Evolutionary conservation across 768 basidiomycete genomes (phyloP), one percentile per base, ranked within the genome.

Genomic region (Leccinum longicurvipes): DNA sequence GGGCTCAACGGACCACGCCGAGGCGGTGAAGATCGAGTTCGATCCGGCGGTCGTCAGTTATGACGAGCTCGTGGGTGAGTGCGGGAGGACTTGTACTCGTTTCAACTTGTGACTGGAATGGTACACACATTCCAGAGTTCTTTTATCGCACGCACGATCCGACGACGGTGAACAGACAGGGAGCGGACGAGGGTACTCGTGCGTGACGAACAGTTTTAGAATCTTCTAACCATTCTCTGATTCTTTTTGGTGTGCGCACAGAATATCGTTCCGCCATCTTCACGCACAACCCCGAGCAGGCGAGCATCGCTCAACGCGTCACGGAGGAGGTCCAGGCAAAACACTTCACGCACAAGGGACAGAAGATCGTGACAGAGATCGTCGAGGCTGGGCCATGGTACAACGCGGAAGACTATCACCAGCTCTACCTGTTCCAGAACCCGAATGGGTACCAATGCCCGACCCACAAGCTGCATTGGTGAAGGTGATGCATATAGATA

Each of bases 211-310:
- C 9, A 17, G 17, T 9, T 29, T 34, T n/a, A n/a, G n/a, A n/a
- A n/a, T n/a, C n/a, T n/a, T n/a, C n/a, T n/a, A n/a, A n/a, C n/a
- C n/a, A n/a, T n/a, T n/a, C n/a, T 10, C 23, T 24, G 12, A 45
- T 17, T 7, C 17, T 15, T 34, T 27, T 6, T 10, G 3, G 41
- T 12, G 5, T 50, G 6, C 36, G 19, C 41, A 14, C 68, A 90
- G 92, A 98, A 73, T 98, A 98, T 69, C 91, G 96, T 48, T 94
- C 93, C 2, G 91, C 84, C 12, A 96, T 98, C 67, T 98, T 94
- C 72, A 87, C 83, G 14, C 75, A 88, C 63, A 80, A 83, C 0
- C 77, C 80, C 1, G 90, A 89, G 61, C 96, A 98, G 68, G 74
- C 75, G 36, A 67, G 76, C 31, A 82, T 84, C 55, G 96, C 94